These are phyloP conservation scores for Trichocladium antarcticum DNA, from an alignment of 495 filamentous ascomycete species.

Conservation along the genomic window DNA sequence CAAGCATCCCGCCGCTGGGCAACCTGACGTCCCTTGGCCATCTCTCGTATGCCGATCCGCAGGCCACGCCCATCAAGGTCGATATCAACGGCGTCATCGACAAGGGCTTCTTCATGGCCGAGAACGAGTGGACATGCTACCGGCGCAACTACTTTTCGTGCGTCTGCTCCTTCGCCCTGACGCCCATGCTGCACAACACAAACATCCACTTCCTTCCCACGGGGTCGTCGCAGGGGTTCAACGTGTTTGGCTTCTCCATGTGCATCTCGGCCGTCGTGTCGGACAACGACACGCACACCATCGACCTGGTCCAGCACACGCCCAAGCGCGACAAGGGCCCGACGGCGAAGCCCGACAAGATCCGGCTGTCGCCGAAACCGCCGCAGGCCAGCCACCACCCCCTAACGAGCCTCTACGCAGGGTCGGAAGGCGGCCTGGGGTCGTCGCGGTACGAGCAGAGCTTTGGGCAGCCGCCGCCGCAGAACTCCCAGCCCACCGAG, in stretches of 20 bases:
- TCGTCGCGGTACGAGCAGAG: conserved; percentile 33
- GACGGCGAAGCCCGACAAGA: conserved; percentile 61
- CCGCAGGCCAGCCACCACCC: conserved; percentile 39
- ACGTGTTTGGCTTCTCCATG: conserved; percentile 64
- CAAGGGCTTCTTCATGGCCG: conserved; percentile 81
- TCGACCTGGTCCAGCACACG: conserved; percentile 88
- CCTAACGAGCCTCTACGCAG: conserved; percentile 25
- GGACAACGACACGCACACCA: conserved; percentile 59
- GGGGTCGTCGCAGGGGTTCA: conserved; percentile 32
- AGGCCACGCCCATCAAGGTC: conserved; percentile 46
- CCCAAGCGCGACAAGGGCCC: conserved; percentile 92
- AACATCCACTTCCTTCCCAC: conserved; percentile 32
- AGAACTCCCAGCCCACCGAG: conserved; percentile 39
- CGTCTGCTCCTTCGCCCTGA: conserved; percentile 65
- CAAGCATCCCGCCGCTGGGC: conserved; percentile 48
- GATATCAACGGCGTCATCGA: conserved; percentile 80
- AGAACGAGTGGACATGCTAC: conserved; percentile 92
- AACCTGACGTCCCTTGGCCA: conserved; percentile 46
- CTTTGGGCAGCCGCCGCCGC: conserved; percentile 26
- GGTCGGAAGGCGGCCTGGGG: conserved; percentile 29
- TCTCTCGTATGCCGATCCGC: conserved; percentile 49
- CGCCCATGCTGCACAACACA: conserved; percentile 34
- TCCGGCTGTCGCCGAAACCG: conserved; percentile 56
- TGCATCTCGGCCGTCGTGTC: conserved; percentile 81
- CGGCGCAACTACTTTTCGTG: conserved; percentile 90